These are phyloP conservation scores for Botrytis fabae DNA, from an alignment of 2,329 filamentous ascomycete genomes.

Conservation along the genomic window DNA sequence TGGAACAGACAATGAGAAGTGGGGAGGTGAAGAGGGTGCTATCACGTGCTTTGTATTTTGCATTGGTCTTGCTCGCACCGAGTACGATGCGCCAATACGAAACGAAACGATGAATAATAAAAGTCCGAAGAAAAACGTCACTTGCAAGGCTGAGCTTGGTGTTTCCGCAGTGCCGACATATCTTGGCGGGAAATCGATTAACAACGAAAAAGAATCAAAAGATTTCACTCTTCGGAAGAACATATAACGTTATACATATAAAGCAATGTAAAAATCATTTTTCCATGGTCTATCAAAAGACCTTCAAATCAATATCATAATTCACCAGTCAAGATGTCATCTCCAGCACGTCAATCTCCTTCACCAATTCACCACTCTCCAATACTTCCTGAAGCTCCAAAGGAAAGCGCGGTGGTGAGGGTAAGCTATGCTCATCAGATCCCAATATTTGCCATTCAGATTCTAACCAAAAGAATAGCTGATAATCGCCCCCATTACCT, in stretches of 20 bases:
- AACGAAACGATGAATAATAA: neutral
- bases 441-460: neutral
- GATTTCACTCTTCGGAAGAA: neutral
- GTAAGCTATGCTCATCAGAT: slow-evolving; percentile 25
- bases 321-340: neutral
- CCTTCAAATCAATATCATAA: neutral
- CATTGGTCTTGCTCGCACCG: neutral
- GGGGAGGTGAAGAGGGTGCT: too few species aligned
- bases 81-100: neutral
- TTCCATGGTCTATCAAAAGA: neutral
- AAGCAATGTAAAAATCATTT: neutral
- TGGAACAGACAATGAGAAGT: neutral
- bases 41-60: neutral
- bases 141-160: slow-evolving; percentile 6
- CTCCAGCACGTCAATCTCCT: slow-evolving; percentile 16
- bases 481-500: slow-evolving; percentile 39
- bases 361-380: slow-evolving; percentile 18
- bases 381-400: slow-evolving; percentile 30
- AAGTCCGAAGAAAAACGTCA: neutral
- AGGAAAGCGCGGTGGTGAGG: slow-evolving; percentile 34
- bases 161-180: neutral
- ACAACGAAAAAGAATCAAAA: neutral
- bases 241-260: neutral
- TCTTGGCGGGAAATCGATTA: neutral
- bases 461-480: slow-evolving; percentile 29